A percentile compares a stretch with the other conserved stretches of the same genome.
Conservation (phyloP, 129 eudicot genomes). For the Helianthus annuus region HanXRQr2.0-SUNRISE NC_035443.2:64451137-64451636, state of each 20-base stretch:
- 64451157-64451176: background rate
- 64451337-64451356: background rate
- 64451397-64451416: background rate
- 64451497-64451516: background rate
- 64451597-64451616: background rate
- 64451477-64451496: slow-evolving; percentile 6
- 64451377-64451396: background rate
- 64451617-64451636: background rate
- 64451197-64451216: background rate
- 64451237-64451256: background rate
- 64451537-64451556: slow-evolving; percentile 6
- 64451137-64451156: background rate
- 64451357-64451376: background rate
- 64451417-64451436: background rate
- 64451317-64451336: background rate
- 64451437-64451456: background rate
- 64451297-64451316: background rate
- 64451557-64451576: background rate
- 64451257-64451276: slow-evolving; percentile 1
- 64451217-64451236: background rate
- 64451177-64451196: background rate
- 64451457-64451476: background rate
- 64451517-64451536: background rate
- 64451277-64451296: background rate
- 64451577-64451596: background rate